These are phyloP conservation scores for Pythium insidiosum DNA, from an alignment of 352 stramenopile genomes.

Conservation along the genomic window DNA sequence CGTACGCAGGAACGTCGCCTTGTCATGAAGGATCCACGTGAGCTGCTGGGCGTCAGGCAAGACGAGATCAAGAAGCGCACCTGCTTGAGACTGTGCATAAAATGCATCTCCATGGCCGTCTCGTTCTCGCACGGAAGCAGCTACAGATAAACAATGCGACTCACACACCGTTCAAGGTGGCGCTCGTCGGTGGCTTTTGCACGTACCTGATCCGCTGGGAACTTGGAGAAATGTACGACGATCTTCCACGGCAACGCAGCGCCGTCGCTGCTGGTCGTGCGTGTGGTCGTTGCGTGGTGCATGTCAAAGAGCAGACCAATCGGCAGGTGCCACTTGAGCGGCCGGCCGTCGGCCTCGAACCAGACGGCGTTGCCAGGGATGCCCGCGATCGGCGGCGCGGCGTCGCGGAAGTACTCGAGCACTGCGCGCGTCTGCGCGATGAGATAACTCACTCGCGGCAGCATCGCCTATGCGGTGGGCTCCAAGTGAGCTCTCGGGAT, in stretches of 20 bases:
- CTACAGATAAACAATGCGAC: slow-evolving; percentile 3
- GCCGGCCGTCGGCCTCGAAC: slow-evolving; percentile 52
- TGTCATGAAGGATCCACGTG: no score
- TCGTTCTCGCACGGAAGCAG: slow-evolving; percentile 73
- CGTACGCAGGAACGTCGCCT: slow-evolving; percentile 56
- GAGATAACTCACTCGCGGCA: slow-evolving; percentile 78
- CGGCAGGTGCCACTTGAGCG: slow-evolving; percentile 74
- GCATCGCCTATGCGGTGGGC: slow-evolving; percentile 51
- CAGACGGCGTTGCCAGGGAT: slow-evolving; percentile 52
- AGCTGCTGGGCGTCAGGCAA: no score
- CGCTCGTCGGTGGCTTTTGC: no score
- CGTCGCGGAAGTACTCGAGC: slow-evolving; percentile 74
- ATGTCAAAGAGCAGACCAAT: slow-evolving; percentile 69
- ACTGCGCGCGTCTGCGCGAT: slow-evolving; percentile 62
- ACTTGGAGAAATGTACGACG: slow-evolving; percentile 77
- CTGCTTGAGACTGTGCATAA: slow-evolving; percentile 86
- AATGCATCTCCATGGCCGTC: slow-evolving; percentile 66
- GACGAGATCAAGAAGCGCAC: no score
- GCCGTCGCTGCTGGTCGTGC: background rate
- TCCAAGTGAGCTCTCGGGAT: background rate
- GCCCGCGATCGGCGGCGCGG: slow-evolving; percentile 48
- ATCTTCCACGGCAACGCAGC: slow-evolving; percentile 49
- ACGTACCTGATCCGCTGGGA: slow-evolving; percentile 38
- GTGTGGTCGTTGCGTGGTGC: slow-evolving; percentile 14
- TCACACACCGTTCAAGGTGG: no score